A percentile compares a stretch with the other conserved stretches of the same genome.
Evolutionary conservation across 1,284 basidiomycete species (phyloP).

Genomic region (Pisolithus thermaeus): DNA sequence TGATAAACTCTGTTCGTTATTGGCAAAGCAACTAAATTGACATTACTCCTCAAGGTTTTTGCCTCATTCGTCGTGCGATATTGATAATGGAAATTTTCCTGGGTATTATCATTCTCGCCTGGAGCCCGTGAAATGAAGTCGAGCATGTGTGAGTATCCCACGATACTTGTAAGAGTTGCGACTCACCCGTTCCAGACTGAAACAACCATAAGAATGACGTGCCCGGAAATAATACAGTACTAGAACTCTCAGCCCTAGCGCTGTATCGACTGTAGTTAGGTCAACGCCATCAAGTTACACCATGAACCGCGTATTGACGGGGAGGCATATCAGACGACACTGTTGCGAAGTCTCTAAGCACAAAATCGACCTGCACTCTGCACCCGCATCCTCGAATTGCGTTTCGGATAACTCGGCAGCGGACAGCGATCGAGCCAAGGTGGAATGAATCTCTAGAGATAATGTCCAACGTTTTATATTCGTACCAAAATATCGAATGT

Average conservation of each 20-base stretch:
- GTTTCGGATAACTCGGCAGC: conserved; percentile 75
- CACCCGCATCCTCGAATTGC: conserved; percentile 67
- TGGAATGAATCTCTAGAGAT: conserved; percentile 83
- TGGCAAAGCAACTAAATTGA: conserved; percentile 58
- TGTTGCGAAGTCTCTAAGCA: conserved; percentile 75
- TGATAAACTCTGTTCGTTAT: too few relatives aligned
- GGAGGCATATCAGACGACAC: conserved; percentile 70
- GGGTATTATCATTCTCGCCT: conserved; percentile 73
- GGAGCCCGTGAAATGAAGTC: conserved; percentile 2
- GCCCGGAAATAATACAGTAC: too few relatives aligned
- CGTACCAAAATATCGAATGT: conserved; percentile 78
- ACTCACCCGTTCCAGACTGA: conserved; percentile 46
- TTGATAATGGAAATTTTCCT: conserved; percentile 64
- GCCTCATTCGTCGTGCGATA: conserved; percentile 66
- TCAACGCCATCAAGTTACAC: background rate
- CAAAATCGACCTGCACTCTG: conserved; percentile 56
- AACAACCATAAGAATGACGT: conserved; percentile 83
- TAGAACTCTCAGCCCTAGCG: too few relatives aligned
- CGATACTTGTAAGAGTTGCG: background rate
- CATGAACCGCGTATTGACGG: conserved; percentile 17
- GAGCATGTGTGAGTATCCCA: too few relatives aligned
- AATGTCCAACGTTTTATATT: conserved; percentile 47
- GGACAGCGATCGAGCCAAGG: conserved; percentile 52
- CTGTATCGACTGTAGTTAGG: too few relatives aligned
- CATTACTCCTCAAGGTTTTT: conserved; percentile 56